phyloP scores from a whole-genome alignment of 2,329 filamentous ascomycete species.

The Scedosporium aurantiacum region DNA sequence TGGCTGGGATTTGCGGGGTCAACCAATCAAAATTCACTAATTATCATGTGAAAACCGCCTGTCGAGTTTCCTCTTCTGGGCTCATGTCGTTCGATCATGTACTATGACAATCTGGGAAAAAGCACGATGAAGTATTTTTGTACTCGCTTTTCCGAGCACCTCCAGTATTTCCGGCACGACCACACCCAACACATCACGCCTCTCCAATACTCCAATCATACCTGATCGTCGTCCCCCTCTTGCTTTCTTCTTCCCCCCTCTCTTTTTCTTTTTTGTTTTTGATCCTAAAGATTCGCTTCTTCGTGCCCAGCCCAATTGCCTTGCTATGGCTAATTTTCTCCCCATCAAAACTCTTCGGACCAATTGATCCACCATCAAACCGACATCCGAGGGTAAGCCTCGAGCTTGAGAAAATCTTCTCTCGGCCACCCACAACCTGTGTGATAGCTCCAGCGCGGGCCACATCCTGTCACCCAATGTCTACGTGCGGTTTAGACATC shows the following conservation, averaged over 20 bases:
- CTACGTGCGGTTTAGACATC: neutral
- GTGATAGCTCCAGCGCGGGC: neutral
- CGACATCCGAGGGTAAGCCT: neutral
- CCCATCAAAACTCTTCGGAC: neutral
- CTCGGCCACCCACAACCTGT: neutral
- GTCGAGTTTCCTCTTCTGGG: constrained; percentile 1
- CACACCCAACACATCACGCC: neutral
- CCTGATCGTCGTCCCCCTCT: neutral
- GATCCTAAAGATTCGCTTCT: neutral
- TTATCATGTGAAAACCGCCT: constrained; percentile 2
- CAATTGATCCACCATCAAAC: neutral
- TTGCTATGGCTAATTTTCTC: neutral
- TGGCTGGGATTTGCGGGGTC: constrained; percentile 5
- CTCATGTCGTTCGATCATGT: constrained; percentile 6
- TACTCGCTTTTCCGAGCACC: neutral
- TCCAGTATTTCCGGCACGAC: neutral
- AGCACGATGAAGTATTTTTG: neutral
- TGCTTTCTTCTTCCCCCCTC: neutral
- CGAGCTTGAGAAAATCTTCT: neutral
- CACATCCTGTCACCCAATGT: constrained; percentile 3
- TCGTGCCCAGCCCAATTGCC: neutral
- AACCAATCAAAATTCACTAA: constrained; percentile 3
- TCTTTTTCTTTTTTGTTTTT: neutral
- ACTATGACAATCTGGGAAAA: neutral
- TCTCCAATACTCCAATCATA: neutral